Percentiles rank a stretch among this genome's conserved stretches.
phyloP scores from a whole-genome alignment of 208 protist genomes.

The Leishmania braziliensis region DNA sequence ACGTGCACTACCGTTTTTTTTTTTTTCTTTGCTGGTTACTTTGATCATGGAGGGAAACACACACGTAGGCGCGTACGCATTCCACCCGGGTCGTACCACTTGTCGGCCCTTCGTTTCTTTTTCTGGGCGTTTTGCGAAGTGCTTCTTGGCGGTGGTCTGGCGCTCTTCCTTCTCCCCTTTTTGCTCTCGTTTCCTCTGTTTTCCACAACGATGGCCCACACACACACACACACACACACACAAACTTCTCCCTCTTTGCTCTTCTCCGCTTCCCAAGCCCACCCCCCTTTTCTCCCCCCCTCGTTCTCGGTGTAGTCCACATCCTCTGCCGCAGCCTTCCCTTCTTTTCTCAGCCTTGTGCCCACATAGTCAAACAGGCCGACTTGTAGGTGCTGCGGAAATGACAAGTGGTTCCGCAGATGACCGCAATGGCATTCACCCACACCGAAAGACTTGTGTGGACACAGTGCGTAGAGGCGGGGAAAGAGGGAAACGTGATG shows the following conservation, averaged over 20 bases:
- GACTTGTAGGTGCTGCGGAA: background rate
- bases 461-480: background rate
- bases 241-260: background rate
- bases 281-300: background rate
- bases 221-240: no score
- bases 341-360: background rate
- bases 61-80: background rate
- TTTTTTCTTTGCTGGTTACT: no score
- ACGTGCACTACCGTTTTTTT: no score
- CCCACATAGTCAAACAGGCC: background rate
- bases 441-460: background rate
- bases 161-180: background rate
- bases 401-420: background rate
- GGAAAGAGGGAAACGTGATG: background rate
- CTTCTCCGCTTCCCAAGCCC: slow-evolving; percentile 10
- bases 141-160: background rate
- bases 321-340: background rate
- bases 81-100: background rate
- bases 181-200: background rate
- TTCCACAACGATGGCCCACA: background rate
- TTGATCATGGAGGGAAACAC: background rate
- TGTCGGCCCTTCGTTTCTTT: background rate
- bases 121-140: background rate
- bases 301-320: background rate
- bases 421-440: background rate